These are phyloP conservation scores for Leptographium wingfieldii DNA, from an alignment of 2,329 filamentous ascomycete species.

Conservation along the genomic window DNA sequence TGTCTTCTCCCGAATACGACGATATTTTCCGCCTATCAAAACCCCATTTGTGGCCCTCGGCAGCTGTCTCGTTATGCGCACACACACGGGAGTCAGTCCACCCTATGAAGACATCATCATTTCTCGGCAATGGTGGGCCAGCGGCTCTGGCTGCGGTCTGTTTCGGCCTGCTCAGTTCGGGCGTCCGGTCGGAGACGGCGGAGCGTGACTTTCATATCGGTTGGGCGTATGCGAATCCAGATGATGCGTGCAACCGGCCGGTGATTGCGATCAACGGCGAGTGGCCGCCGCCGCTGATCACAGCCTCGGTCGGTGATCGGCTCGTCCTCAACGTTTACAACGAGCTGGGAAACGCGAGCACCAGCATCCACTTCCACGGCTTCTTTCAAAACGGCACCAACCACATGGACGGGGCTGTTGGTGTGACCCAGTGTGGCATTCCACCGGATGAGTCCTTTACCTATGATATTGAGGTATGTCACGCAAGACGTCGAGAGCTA, in stretches of 20 bases:
- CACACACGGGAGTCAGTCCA: too few relatives aligned
- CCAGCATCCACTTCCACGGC: constrained; percentile 58
- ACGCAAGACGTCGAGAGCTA: too few relatives aligned
- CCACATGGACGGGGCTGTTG: constrained; percentile 57
- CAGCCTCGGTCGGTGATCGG: constrained; percentile 48
- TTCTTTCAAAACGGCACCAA: constrained; percentile 51
- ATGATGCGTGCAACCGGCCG: constrained; percentile 48
- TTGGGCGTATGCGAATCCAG: constrained; percentile 61
- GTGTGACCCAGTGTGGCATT: constrained; percentile 56
- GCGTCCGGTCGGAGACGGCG: constrained; percentile 24
- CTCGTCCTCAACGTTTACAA: constrained; percentile 47
- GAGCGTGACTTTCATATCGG: constrained; percentile 54
- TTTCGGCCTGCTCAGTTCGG: not conserved
- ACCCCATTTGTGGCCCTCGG: too few relatives aligned
- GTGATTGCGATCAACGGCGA: constrained; percentile 63
- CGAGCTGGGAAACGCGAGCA: constrained; percentile 47
- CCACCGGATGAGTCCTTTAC: constrained; percentile 49
- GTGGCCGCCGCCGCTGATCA: constrained; percentile 60
- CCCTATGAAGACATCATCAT: not conserved
- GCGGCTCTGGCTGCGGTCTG: not conserved
- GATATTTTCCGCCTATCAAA: too few relatives aligned
- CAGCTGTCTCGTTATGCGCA: too few relatives aligned
- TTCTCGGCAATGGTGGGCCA: not conserved
- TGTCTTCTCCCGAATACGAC: too few relatives aligned
- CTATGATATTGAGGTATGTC: constrained; percentile 52